Evolutionary conservation across 331 rosid genomes (phyloP), one percentile per base, ranked within the genome.

Genomic region (Pyracantha coccinea): DNA sequence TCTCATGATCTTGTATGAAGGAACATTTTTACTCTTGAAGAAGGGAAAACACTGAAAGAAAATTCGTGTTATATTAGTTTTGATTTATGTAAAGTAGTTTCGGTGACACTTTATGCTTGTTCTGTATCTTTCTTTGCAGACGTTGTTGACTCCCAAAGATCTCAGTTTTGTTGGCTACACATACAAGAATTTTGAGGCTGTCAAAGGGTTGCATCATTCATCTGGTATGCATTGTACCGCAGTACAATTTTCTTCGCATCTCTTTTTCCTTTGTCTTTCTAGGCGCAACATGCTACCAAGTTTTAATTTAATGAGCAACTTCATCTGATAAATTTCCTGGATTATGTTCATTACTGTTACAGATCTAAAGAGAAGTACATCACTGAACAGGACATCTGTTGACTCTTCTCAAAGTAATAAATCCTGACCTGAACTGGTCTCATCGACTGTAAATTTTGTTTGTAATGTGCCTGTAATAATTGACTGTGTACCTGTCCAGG

Each of bases 161-260:
- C 94, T 93, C 69, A 93, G 82, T 85, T 93, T 93, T 79, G 98
- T 93, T 84, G 98, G 98, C 69, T 93, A 93, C 83, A 91, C 98
- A 52, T 93, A 91, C 82, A 93, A 93, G 84, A 91, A 93, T 62
- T 93, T 93, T 71, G 97, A 93, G 32, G 98, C 97, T 63, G 86
- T 91, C 78, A 91, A 88, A 80, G 97, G 96, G 58, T 74, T 72
- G 24, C 85, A 7, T 47, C 92, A 65, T 47, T 78, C 96, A 72
- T n/a, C 59, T 53, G 96, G 98, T 91, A 85, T 16, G 63, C 60
- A 13, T 73, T 66, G 50, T 71, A 64, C 72, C 24, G 3, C 15
- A 68, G 68, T 60, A 62, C 59, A 35, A 53, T 60, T 24, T 23
- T 72, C 68, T 66, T 32, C 32, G 10, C 14, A 13, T 52, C 9